phyloP scores from a whole-genome alignment of 768 basidiomycete species.

The Mrakia hoshinonis region DNA sequence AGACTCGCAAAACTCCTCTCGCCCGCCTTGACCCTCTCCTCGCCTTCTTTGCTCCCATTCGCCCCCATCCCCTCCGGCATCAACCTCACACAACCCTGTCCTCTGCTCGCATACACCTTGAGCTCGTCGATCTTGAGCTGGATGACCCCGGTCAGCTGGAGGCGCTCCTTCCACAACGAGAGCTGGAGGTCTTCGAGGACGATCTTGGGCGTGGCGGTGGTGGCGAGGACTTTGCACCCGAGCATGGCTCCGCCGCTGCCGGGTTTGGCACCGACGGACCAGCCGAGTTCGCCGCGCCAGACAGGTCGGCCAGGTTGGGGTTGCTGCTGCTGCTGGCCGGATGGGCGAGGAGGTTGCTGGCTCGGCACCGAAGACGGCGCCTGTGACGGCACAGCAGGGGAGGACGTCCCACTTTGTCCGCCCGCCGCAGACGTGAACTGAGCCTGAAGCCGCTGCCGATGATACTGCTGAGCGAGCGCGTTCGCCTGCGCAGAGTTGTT shows the following conservation, averaged over 20 bases:
- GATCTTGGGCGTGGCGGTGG: not conserved
- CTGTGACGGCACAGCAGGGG: not conserved
- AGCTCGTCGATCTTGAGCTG: not conserved
- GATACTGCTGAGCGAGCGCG: not conserved
- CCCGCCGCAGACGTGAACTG: not conserved
- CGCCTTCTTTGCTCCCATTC: too few relatives aligned
- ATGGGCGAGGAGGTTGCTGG: not conserved
- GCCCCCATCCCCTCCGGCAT: not conserved
- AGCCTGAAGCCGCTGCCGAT: not conserved
- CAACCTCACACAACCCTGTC: not conserved
- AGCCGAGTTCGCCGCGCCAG: constrained; percentile 5
- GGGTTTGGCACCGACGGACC: not conserved
- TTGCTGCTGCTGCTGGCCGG: constrained; percentile 5
- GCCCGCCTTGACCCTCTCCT: not conserved
- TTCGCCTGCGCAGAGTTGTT: not conserved
- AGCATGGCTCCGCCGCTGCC: not conserved
- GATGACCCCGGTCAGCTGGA: not conserved
- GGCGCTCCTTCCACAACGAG: not conserved
- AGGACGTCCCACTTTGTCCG: too few relatives aligned
- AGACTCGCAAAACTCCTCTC: not conserved
- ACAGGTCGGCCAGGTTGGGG: not conserved
- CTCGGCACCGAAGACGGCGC: not conserved
- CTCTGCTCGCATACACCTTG: not conserved
- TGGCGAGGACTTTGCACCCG: not conserved
- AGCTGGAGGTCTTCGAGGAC: not conserved